Base-by-base conservation (phyloP, 495 filamentous ascomycete genomes). In the Lepidopterella palustris region DNA sequence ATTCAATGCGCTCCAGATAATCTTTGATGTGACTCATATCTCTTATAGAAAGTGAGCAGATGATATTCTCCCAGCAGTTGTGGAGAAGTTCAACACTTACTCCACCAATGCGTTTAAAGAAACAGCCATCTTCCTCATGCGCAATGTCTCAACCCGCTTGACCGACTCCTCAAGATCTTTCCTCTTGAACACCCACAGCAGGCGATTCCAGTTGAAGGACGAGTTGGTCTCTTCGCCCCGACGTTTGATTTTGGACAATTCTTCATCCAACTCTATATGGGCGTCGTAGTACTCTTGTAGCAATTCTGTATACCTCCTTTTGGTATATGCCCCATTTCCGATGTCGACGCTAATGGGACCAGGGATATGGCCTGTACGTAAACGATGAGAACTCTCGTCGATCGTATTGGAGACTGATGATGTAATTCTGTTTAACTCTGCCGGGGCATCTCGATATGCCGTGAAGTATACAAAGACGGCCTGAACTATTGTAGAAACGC, bases 81-180 rank as follows among this genome's bases (percentile, higher is more conserved):
- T 6, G 13, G 3, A 11, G 15, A 10, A 51, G 24, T 11, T 11
- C 3, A 50, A 15, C 25, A 49, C 59, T 48, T 56, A 61, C 59
- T 51, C 54, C 8, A 53, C 54, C 23, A 57, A 23, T 2, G 59
- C 59, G 18, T 57, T 62, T 20, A 62, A 28, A 6, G 59, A 53
- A 24, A 57, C 53, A 21, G 53, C 53, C 59, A 62, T 62, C 32
- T 61, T 61, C n/a, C 59, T 49, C 59, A 57, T 52, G 9, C 59
- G 59, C 39, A 62, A 49, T 9, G 59, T 62, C 25, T 62, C 59
- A 6, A 57, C 48, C 10, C 59, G 53, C 45, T 24, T 51, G 4
- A 62, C 59, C 5, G 59, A 57, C 25, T 62, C 59, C 51, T 62
- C 53, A 18, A 62, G 26, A 21, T 62, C 54, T 23, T 62, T 57